Evolutionary conservation across 2,329 filamentous ascomycete genomes (phyloP).

Genomic region (Penicillium oxalicum): DNA sequence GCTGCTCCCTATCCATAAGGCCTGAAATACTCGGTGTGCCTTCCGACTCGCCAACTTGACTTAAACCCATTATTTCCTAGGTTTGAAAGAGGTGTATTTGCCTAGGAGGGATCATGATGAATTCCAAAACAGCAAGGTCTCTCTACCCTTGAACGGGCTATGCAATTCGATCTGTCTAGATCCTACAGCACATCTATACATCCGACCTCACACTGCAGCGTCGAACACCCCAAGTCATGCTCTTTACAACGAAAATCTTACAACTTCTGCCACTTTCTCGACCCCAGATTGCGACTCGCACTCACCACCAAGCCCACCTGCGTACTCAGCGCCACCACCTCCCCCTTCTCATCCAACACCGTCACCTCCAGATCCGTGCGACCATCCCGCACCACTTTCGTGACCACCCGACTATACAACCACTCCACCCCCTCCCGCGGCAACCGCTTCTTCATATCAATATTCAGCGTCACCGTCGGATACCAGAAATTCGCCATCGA

Average conservation of each 20-base stretch:
- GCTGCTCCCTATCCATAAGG: too few species aligned
- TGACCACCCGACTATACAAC: slow-evolving; percentile 59
- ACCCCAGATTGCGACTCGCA: slow-evolving; percentile 56
- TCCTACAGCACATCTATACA: too few species aligned
- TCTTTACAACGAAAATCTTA: slow-evolving; percentile 3
- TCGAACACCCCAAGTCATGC: too few species aligned
- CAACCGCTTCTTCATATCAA: slow-evolving; percentile 70
- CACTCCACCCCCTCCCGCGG: slow-evolving; percentile 65
- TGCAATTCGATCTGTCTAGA: too few species aligned
- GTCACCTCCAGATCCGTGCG: slow-evolving; percentile 68
- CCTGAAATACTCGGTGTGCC: too few species aligned
- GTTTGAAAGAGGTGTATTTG: too few species aligned
- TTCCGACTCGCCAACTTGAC: too few species aligned
- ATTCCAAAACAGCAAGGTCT: too few species aligned
- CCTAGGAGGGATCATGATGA: too few species aligned
- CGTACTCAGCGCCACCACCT: slow-evolving; percentile 61
- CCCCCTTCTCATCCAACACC: slow-evolving; percentile 57
- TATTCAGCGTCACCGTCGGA: slow-evolving; percentile 66
- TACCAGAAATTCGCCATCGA: slow-evolving; percentile 57
- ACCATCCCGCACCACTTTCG: slow-evolving; percentile 64
- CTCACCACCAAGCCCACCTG: slow-evolving; percentile 62
- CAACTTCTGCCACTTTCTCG: slow-evolving; percentile 33
- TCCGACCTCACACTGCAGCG: too few species aligned
- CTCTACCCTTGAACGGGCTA: too few species aligned
- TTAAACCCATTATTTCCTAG: too few species aligned